Percentiles rank a stretch among this genome's conserved stretches.
Conservation (phyloP, 192 early-diverging fungal genomes). For the Dissophora ornata region DNA sequence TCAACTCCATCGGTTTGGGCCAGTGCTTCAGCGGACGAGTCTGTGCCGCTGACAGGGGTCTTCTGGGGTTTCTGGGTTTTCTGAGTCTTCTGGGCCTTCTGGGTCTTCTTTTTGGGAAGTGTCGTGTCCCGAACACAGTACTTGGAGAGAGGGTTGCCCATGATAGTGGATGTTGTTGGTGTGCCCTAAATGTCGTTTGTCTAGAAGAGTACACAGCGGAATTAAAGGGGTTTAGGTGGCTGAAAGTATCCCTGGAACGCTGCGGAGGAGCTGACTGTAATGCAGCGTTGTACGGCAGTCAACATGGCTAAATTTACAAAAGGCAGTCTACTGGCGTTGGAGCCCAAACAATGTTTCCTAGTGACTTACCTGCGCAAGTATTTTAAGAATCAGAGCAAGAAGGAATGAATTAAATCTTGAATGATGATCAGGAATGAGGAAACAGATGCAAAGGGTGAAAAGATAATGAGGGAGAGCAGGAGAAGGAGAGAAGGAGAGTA, state of each 20-base stretch:
- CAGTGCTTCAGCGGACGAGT: not conserved
- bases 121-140: constrained; percentile 35
- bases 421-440: not conserved
- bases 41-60: not conserved
- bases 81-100: too few species aligned
- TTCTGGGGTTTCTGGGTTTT: too few species aligned
- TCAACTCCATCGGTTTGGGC: not conserved
- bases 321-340: too few species aligned
- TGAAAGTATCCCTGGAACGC: too few species aligned
- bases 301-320: too few species aligned
- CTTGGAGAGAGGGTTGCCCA: constrained; percentile 50
- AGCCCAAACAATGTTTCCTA: too few species aligned
- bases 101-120: not conserved
- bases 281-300: too few species aligned
- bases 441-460: not conserved
- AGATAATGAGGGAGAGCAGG: not conserved
- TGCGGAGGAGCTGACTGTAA: too few species aligned
- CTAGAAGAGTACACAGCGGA: not conserved
- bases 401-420: not conserved
- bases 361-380: too few species aligned
- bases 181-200: too few species aligned
- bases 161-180: not conserved
- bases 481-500: not conserved
- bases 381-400: not conserved
- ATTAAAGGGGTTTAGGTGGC: too few species aligned